Evolutionary conservation across 352 stramenopile species (phyloP).

Genomic region (Peronospora farinosa): DNA sequence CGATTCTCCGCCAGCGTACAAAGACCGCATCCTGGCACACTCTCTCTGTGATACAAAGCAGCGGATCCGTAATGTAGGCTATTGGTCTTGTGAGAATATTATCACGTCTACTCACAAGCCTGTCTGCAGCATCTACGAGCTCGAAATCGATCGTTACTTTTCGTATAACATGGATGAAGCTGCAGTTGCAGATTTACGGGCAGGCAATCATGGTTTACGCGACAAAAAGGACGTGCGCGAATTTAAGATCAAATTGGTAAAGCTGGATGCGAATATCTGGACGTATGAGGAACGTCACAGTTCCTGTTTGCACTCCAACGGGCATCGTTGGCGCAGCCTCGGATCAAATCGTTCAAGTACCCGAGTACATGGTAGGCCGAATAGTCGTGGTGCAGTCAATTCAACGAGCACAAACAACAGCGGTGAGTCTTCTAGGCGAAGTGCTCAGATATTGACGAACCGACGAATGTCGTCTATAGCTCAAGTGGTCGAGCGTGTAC

Average conservation of each 20-base stretch:
- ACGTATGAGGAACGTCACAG: constrained; percentile 41
- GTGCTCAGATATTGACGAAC: constrained; percentile 21
- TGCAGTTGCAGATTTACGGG: constrained; percentile 33
- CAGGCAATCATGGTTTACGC: constrained; percentile 43
- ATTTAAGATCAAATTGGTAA: constrained; percentile 67
- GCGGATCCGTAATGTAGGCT: constrained; percentile 46
- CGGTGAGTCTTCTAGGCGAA: constrained; percentile 28
- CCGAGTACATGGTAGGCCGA: constrained; percentile 22
- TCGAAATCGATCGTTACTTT: constrained; percentile 71
- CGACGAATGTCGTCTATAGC: constrained; percentile 32
- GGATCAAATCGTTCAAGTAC: constrained; percentile 32
- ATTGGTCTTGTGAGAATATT: constrained; percentile 67
- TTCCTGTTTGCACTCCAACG: constrained; percentile 16
- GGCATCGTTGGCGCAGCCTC: constrained; percentile 22
- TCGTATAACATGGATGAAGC: constrained; percentile 62
- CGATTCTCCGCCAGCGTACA: constrained; percentile 48
- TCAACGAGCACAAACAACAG: constrained; percentile 35
- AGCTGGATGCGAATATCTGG: constrained; percentile 76
- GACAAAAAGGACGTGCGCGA: constrained; percentile 61
- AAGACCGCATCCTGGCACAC: constrained; percentile 66
- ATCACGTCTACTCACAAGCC: constrained; percentile 66
- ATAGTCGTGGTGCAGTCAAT: constrained; percentile 23
- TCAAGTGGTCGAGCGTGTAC: constrained; percentile 27
- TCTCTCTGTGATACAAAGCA: constrained; percentile 59
- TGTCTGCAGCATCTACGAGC: constrained; percentile 62